Evolutionary conservation across 768 basidiomycete species (phyloP).

Genomic region (Leccinum broughii): DNA sequence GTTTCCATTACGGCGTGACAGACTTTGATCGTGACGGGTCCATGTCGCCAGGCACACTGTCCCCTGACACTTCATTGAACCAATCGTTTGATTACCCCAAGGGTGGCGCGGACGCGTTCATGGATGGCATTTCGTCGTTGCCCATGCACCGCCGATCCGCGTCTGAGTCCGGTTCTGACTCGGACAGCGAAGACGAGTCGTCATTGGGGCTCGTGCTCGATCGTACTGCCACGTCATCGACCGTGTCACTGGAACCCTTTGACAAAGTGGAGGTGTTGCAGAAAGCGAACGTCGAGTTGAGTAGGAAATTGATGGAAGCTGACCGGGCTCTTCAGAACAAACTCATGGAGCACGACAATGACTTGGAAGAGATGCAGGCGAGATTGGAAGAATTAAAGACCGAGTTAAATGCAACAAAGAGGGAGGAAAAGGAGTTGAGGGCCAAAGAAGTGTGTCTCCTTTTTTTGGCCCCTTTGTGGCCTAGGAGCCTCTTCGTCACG

Average conservation of each 20-base stretch:
- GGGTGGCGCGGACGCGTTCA: constrained; percentile 41
- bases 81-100: constrained; percentile 40
- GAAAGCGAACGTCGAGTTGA: constrained; percentile 73
- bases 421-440: constrained; percentile 91
- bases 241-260: constrained; percentile 67
- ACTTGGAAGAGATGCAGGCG: constrained; percentile 77
- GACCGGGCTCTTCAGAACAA: constrained; percentile 67
- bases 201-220: constrained; percentile 61
- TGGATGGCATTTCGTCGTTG: constrained; percentile 50
- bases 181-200: constrained; percentile 48
- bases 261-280: constrained; percentile 75
- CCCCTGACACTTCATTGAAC: constrained; percentile 36
- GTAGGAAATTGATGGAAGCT: constrained; percentile 70
- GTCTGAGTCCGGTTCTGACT: constrained; percentile 49
- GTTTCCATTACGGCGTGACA: constrained; percentile 44
- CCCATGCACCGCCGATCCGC: constrained; percentile 53
- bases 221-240: constrained; percentile 58
- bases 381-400: constrained; percentile 74
- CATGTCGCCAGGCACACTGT: constrained; percentile 33
- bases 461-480: constrained; percentile 6
- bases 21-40: constrained; percentile 34
- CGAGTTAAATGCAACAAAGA: constrained; percentile 77
- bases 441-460: constrained; percentile 68
- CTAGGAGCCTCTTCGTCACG: not conserved
- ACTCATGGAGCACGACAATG: constrained; percentile 75